Evolutionary conservation across 805 yeast species (phyloP).

Genomic region (Grigorovia humatica): DNA sequence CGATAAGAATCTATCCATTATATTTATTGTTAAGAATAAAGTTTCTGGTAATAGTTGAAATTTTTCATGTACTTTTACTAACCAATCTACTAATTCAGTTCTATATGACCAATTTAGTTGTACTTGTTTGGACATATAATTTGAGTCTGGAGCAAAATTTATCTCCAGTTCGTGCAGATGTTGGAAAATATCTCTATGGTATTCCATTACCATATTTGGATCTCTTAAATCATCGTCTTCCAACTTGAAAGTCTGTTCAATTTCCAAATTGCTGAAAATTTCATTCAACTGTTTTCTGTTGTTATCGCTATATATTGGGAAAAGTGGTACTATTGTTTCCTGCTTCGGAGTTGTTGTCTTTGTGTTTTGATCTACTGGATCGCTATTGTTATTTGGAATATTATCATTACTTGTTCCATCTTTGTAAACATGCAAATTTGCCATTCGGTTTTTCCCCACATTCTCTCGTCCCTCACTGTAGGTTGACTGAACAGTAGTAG

Average conservation of each 20-base stretch:
- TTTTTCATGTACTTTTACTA: slow-evolving; percentile 78
- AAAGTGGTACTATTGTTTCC: background rate
- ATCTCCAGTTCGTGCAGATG: slow-evolving; percentile 63
- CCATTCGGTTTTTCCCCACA: too few relatives aligned
- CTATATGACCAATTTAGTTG: slow-evolving; percentile 87
- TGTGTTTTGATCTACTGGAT: background rate
- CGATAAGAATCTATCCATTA: slow-evolving; percentile 78
- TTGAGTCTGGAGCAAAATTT: slow-evolving; percentile 59
- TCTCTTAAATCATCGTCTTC: slow-evolving; percentile 67
- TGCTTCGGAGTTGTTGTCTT: background rate
- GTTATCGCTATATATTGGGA: background rate
- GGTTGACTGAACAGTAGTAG: too few relatives aligned
- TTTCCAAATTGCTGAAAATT: background rate
- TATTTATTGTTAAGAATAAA: slow-evolving; percentile 69
- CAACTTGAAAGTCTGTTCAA: slow-evolving; percentile 33
- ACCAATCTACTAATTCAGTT: slow-evolving; percentile 77
- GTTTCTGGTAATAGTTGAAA: slow-evolving; percentile 85
- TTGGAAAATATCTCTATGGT: slow-evolving; percentile 64
- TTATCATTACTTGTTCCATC: background rate
- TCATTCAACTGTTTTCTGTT: slow-evolving; percentile 1
- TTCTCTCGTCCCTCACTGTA: background rate
- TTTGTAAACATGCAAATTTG: background rate
- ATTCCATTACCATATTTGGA: slow-evolving; percentile 74
- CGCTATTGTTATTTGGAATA: background rate
- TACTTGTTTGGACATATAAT: slow-evolving; percentile 71